Evolutionary conservation across 2,329 filamentous ascomycete species (phyloP), one percentile per base, ranked within the genome.

Genomic region (Cordyceps fumosorosea): DNA sequence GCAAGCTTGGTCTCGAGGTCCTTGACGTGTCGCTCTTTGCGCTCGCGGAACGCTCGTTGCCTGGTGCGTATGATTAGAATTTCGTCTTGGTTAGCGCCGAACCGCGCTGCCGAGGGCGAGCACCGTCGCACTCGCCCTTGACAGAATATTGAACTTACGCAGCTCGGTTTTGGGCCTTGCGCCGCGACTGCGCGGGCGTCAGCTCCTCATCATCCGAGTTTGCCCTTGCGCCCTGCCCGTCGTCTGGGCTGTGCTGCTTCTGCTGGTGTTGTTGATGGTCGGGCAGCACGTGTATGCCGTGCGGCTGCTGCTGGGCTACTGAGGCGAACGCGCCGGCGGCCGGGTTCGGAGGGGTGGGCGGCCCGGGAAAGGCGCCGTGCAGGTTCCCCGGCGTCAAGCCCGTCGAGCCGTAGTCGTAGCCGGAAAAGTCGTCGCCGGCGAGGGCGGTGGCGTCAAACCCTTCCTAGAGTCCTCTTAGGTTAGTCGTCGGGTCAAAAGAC

Each of bases 31-130:
- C 88, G 89, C 74, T 98, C 93, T 75, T 98, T 98, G 68, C 93
- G 89, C 76, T 98, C 93, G 64, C 93, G 91, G 75, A 98, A 98
- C 37, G 95, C 93, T 69, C 93, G 89, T 81, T 98, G 95, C 54
- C 93, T 97, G 65, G 6, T 29, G 29, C 29, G 29, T 1, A 7
- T 6, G 3, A 29, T 29, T 32, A 42, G 20, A n/a, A 32, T 7
- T 44, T n/a, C 11, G 2, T n/a, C 18, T 44, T 5, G 40, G 40
- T n/a, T n/a, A 44, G 14, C 11, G 12, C 8, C 32, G 2, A 12
- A 1, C 34, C 34, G 11, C 5, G 11, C 34, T 37, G 34, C 34
- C 3, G 34, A 37, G 34, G 10, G 34, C 18, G 42, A 29, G 29
- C 29, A 3, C 29, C 29, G 29, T 29, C 29, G 29, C 29, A 29